Evolutionary conservation across 73 alveolate species (phyloP).

Genomic region (Tetrahymena borealis): DNA sequence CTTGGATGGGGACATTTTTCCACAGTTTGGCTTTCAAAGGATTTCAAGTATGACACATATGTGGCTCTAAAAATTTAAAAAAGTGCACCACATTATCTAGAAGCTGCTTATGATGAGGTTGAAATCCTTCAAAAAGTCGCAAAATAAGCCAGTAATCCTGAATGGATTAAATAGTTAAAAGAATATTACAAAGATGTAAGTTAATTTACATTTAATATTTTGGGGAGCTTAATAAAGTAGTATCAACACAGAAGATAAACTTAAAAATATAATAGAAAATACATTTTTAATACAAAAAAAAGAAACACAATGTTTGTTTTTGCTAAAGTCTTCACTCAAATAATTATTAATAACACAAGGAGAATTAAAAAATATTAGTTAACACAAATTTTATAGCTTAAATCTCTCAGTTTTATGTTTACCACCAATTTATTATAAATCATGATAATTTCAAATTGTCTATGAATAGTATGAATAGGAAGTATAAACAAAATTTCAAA

Average conservation of each 20-base stretch:
- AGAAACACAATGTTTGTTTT: no score
- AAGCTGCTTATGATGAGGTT: constrained; percentile 73
- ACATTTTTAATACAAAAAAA: no score
- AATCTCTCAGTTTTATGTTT: no score
- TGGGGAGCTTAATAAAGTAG: constrained; percentile 19
- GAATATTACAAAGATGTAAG: constrained; percentile 62
- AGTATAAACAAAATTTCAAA: no score
- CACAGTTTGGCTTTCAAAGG: constrained; percentile 86
- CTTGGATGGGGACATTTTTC: constrained; percentile 94
- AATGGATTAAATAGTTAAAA: constrained; percentile 69
- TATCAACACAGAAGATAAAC: constrained; percentile 3
- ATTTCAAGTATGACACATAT: constrained; percentile 71
- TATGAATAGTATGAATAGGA: no score
- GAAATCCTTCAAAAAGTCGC: constrained; percentile 50
- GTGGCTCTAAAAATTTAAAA: constrained; percentile 85
- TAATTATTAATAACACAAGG: no score
- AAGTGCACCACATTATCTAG: constrained; percentile 73
- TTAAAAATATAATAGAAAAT: no score
- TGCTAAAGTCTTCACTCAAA: no score
- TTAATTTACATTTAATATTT: constrained; percentile 25
- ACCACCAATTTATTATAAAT: no score
- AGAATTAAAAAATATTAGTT: no score
- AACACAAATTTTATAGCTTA: no score
- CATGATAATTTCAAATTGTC: no score
- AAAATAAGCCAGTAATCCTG: constrained; percentile 16